Evolutionary conservation across 345 rosid species (phyloP).

Genomic region (Reutealis trisperma): DNA sequence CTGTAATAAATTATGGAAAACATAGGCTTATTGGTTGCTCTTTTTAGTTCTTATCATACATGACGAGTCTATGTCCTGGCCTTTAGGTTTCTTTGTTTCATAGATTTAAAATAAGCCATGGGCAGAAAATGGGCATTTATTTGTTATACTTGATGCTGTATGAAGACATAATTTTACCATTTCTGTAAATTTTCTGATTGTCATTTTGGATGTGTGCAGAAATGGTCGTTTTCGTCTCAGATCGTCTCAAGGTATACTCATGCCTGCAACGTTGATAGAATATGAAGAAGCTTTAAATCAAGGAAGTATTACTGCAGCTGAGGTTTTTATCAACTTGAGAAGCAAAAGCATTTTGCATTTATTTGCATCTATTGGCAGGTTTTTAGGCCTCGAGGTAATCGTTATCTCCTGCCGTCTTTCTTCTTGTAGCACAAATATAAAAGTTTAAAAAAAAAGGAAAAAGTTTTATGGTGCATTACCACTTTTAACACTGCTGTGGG

Average conservation of each 20-base stretch:
- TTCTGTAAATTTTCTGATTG: conserved; percentile 14
- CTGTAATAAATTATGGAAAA: not conserved
- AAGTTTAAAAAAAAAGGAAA: not conserved
- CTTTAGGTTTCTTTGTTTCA: not conserved
- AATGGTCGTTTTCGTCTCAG: conserved; percentile 85
- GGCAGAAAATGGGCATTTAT: not conserved
- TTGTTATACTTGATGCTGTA: not conserved
- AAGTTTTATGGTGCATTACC: not conserved
- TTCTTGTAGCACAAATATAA: not conserved
- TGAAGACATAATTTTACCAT: conserved; percentile 7
- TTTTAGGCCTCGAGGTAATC: conserved; percentile 91
- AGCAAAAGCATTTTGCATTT: conserved; percentile 86
- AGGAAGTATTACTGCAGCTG: conserved; percentile 74
- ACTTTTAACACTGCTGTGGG: not conserved
- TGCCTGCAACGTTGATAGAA: conserved; percentile 55
- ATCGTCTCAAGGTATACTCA: conserved; percentile 66
- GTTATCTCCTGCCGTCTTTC: not conserved
- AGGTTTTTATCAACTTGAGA: conserved; percentile 79
- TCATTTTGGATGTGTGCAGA: conserved; percentile 50
- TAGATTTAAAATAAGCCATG: not conserved
- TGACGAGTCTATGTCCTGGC: not conserved
- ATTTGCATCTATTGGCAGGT: conserved; percentile 84
- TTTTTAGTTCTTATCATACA: not conserved
- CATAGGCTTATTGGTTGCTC: not conserved
- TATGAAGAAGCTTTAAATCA: conserved; percentile 94